A percentile compares a stretch with the other conserved stretches of the same genome.
Conservation (phyloP, 2,329 filamentous ascomycete species). For the Ophioceras dolichostomum region DNA sequence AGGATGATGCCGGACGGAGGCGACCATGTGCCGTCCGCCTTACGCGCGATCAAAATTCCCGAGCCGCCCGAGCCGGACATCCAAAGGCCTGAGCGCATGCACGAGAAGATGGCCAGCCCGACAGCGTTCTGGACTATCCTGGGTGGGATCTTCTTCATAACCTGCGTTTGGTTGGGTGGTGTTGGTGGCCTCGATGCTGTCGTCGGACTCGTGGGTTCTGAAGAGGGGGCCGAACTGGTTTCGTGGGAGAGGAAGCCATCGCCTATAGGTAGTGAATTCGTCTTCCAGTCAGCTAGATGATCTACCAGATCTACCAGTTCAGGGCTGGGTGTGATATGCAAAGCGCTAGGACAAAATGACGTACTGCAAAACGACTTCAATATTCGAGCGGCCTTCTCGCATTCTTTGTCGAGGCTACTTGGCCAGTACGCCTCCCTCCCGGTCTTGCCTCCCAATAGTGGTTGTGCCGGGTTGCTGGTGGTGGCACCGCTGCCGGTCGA, state of each 20-base stretch:
- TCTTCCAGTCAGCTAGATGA: no score
- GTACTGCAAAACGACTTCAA: slow-evolving; percentile 70
- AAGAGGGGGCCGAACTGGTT: slow-evolving; percentile 16
- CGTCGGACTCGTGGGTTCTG: slow-evolving; percentile 13
- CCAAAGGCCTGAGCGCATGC: slow-evolving; percentile 89
- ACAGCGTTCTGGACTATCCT: slow-evolving; percentile 81
- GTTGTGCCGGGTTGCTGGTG: neutral
- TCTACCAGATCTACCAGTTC: no score
- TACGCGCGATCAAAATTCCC: slow-evolving; percentile 72
- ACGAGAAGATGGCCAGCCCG: slow-evolving; percentile 87
- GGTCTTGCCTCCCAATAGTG: slow-evolving; percentile 6
- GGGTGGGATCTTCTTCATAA: slow-evolving; percentile 72
- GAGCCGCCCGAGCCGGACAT: slow-evolving; percentile 84
- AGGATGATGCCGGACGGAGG: slow-evolving; percentile 83
- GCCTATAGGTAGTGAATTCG: no score
- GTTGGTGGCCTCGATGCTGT: slow-evolving; percentile 8
- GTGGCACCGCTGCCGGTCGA: slow-evolving; percentile 2
- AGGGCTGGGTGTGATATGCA: no score
- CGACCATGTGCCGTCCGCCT: slow-evolving; percentile 56
- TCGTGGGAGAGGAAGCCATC: slow-evolving; percentile 41
- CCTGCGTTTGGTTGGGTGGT: slow-evolving; percentile 31
- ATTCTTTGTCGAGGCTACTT: slow-evolving; percentile 73
- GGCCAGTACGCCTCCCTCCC: slow-evolving; percentile 21
- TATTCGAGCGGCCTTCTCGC: slow-evolving; percentile 83
- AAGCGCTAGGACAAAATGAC: slow-evolving; percentile 4